Conservation (phyloP, 2,329 filamentous ascomycete genomes). For the Colletotrichum sp. region DNA sequence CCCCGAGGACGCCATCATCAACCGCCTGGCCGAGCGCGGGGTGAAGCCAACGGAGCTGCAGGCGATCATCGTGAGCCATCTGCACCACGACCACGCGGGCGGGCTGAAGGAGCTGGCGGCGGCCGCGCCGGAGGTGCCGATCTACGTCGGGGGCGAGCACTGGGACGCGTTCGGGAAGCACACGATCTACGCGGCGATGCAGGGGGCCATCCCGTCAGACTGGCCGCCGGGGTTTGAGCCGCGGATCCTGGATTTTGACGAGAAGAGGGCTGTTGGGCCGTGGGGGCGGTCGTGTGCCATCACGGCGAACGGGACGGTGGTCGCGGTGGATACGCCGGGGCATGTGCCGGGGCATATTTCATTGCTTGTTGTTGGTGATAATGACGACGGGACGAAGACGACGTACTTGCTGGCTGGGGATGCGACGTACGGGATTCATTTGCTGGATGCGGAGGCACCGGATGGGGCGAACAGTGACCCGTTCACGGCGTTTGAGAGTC, state of each 20-base stretch:
- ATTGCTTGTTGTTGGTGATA: slow-evolving; percentile 23
- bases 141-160: slow-evolving; percentile 29
- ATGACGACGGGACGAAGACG: slow-evolving; percentile 16
- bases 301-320: slow-evolving; percentile 32
- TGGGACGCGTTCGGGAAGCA: slow-evolving; percentile 33
- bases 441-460: slow-evolving; percentile 34
- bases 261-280: slow-evolving; percentile 28
- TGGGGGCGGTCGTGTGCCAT: slow-evolving; percentile 31
- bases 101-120: slow-evolving; percentile 27
- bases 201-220: slow-evolving; percentile 33
- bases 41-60: slow-evolving; percentile 27
- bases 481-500: slow-evolving; percentile 29
- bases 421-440: slow-evolving; percentile 33
- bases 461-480: slow-evolving; percentile 37
- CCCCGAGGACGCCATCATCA: slow-evolving; percentile 23
- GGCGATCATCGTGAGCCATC: slow-evolving; percentile 31
- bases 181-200: slow-evolving; percentile 28
- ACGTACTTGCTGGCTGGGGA: slow-evolving; percentile 34
- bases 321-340: slow-evolving; percentile 36
- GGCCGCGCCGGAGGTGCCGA: slow-evolving; percentile 28
- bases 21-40: slow-evolving; percentile 20
- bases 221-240: slow-evolving; percentile 36
- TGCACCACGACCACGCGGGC: slow-evolving; percentile 33
- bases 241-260: slow-evolving; percentile 29
- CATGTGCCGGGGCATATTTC: slow-evolving; percentile 38